Conservation (phyloP, 1,284 basidiomycete genomes). For the Cerrena zonata region DNA sequence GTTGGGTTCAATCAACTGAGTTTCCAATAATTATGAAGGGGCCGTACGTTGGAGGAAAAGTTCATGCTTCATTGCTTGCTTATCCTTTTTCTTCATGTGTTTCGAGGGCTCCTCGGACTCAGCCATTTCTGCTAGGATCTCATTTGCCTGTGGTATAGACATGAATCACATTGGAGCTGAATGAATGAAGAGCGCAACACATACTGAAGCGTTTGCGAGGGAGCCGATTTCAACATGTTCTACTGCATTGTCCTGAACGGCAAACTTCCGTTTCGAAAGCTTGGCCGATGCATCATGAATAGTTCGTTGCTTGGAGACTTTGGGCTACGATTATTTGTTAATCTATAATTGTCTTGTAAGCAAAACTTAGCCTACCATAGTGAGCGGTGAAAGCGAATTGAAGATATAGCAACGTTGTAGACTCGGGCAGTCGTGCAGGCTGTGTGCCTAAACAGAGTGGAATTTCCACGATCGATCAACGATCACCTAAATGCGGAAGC, state of each 20-base stretch:
- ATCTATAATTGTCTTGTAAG: too few species aligned
- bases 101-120: conserved; percentile 21
- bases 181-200: conserved; percentile 4
- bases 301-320: conserved; percentile 45
- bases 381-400: too few species aligned
- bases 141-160: conserved; percentile 35
- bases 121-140: conserved; percentile 35
- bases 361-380: too few species aligned
- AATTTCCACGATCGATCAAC: too few species aligned
- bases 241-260: conserved; percentile 42
- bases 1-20: too few species aligned
- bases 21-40: conserved; percentile 1
- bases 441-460: too few species aligned
- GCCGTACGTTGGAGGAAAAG: conserved; percentile 59
- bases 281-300: conserved; percentile 50
- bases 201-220: conserved; percentile 21
- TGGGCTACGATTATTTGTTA: conserved; percentile 52
- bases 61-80: conserved; percentile 60
- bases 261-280: conserved; percentile 43
- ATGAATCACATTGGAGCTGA: background rate
- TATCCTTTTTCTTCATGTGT: conserved; percentile 61
- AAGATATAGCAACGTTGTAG: too few species aligned
- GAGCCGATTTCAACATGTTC: conserved; percentile 44
- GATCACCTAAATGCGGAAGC: too few species aligned
- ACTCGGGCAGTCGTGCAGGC: too few species aligned